phyloP scores from a whole-genome alignment of 257 asterid species.

The Knoxia roxburghii region DNA sequence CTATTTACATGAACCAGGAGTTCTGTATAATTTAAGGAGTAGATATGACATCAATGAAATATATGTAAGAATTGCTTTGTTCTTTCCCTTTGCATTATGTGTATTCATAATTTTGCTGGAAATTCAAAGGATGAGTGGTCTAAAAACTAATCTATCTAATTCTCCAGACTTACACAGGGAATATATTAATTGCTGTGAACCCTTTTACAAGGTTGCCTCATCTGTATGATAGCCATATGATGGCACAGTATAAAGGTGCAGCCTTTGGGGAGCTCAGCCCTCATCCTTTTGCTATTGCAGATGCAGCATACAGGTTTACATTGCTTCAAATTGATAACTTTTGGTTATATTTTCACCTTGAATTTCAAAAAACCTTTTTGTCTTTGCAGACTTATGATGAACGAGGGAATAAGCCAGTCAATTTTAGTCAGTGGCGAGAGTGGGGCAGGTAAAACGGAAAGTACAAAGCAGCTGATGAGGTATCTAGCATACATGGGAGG shows the following conservation, averaged over 20 bases:
- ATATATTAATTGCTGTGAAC: slow-evolving; percentile 82
- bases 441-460: slow-evolving; percentile 99
- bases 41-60: slow-evolving; percentile 98
- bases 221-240: slow-evolving; percentile 73
- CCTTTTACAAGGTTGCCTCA: slow-evolving; percentile 68
- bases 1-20: slow-evolving; percentile 98
- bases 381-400: slow-evolving; percentile 81
- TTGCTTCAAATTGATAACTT: slow-evolving; percentile 5
- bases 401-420: slow-evolving; percentile 89
- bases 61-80: slow-evolving; percentile 52
- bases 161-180: slow-evolving; percentile 90
- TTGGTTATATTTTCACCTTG: not conserved
- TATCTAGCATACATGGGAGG: slow-evolving; percentile 99
- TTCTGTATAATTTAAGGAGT: slow-evolving; percentile 66
- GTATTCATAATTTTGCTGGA: no score
- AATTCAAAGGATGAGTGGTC: slow-evolving; percentile 2
- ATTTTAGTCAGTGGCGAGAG: slow-evolving; percentile 99
- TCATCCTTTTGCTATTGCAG: slow-evolving; percentile 98
- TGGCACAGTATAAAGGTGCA: slow-evolving; percentile 57
- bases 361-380: slow-evolving; percentile 4
- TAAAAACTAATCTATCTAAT: slow-evolving; percentile 22
- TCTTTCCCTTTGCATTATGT: slow-evolving; percentile 1
- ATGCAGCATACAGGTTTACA: slow-evolving; percentile 90
- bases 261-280: slow-evolving; percentile 62
- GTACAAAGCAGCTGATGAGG: slow-evolving; percentile 90